A percentile compares a stretch with the other conserved stretches of the same genome.
phyloP scores from a whole-genome alignment of 441 rosid genomes.

The Pelargonium fulgidum region DNA sequence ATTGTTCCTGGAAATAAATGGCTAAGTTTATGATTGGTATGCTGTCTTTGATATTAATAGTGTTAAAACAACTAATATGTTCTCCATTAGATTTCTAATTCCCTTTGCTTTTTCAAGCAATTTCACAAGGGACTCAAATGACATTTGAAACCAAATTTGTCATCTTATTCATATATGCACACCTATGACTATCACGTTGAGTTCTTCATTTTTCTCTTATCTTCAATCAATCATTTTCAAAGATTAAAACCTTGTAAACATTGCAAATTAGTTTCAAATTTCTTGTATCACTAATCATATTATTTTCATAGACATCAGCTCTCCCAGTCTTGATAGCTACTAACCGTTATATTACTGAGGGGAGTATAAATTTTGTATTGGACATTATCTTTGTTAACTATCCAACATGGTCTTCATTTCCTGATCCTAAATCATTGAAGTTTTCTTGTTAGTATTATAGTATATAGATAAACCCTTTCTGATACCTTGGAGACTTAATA shows the following conservation, averaged over 20 bases:
- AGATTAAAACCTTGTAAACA: neutral
- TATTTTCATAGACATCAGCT: neutral
- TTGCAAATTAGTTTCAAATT: neutral
- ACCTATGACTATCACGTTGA: too few relatives aligned
- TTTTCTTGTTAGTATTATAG: neutral
- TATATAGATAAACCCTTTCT: neutral
- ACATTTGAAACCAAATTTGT: neutral
- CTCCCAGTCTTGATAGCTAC: neutral
- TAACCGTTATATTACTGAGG: neutral
- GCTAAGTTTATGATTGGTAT: neutral
- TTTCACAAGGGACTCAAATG: neutral
- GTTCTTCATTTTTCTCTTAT: neutral
- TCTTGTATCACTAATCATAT: neutral
- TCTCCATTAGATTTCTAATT: neutral
- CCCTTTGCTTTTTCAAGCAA: neutral
- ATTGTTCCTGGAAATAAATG: neutral
- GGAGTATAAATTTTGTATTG: neutral
- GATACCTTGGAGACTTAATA: too few relatives aligned
- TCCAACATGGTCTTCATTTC: constrained; percentile 2
- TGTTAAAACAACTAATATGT: neutral
- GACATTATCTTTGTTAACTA: neutral
- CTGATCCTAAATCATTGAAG: neutral
- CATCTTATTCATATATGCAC: too few relatives aligned
- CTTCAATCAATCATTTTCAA: neutral
- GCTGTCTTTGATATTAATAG: neutral